A percentile compares a stretch with the other conserved stretches of the same genome.
Conservation (phyloP, 1,139 yeast genomes). For the Hemisphaericaspora subhashii region DNA sequence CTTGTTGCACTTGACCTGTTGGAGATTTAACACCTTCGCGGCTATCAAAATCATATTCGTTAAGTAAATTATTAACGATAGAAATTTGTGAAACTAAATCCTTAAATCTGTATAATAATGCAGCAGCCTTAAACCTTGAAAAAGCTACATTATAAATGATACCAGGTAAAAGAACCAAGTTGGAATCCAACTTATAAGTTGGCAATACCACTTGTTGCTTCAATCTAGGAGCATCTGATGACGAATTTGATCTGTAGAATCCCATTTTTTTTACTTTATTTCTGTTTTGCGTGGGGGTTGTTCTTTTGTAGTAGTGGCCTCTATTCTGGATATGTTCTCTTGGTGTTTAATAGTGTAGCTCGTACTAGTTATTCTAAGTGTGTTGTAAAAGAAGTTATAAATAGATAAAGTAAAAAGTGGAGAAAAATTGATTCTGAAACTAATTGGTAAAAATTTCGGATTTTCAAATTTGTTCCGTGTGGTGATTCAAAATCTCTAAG, state of each 20-base stretch:
- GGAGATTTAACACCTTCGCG: neutral
- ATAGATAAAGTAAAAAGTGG: too few species aligned
- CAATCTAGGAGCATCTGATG: neutral
- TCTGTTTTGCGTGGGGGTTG: neutral
- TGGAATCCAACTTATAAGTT: constrained; percentile 43
- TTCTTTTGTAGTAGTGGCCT: too few species aligned
- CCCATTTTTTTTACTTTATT: neutral
- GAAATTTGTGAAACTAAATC: constrained; percentile 30
- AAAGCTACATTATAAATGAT: constrained; percentile 58
- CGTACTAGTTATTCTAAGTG: too few species aligned
- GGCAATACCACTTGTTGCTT: constrained; percentile 27
- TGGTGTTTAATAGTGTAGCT: too few species aligned
- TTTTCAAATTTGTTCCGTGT: too few species aligned
- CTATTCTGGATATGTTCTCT: too few species aligned
- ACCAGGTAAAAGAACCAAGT: constrained; percentile 59
- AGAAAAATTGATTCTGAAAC: too few species aligned
- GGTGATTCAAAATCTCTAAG: too few species aligned
- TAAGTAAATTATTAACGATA: constrained; percentile 30
- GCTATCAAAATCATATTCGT: constrained; percentile 34
- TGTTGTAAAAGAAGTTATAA: too few species aligned
- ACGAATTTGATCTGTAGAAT: neutral
- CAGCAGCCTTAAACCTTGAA: constrained; percentile 48
- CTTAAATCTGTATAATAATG: constrained; percentile 41
- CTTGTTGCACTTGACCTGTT: neutral
- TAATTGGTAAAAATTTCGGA: too few species aligned